Evolutionary conservation across 2,329 filamentous ascomycete species (phyloP), one percentile per base, ranked within the genome.

Genomic region (Chrysoporthe deuterocubensis): DNA sequence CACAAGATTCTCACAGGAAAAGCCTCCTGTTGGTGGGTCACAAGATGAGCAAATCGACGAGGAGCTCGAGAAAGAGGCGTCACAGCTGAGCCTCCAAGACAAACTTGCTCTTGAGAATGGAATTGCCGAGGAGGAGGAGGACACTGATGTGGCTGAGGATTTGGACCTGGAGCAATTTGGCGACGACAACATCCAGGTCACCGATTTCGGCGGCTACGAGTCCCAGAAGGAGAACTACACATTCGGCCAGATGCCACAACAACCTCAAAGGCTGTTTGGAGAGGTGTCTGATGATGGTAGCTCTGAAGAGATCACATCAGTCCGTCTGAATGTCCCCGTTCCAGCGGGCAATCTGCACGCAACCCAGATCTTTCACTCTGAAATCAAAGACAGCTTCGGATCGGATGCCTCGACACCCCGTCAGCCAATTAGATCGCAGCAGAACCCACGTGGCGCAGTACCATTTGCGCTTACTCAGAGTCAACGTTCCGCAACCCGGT

Each of bases 191-290:
- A 73, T 74, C 42, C 78, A 81, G 11, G 76, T 78, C 18, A 80
- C 82, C 54, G 73, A 80, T 11, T 75, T 82, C 2, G 79, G 80
- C 66, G 80, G 79, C 62, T 84, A 92, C 71, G 90, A 93, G 69
- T 93, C 91, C 4, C 92, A 94, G 76, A 93, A 93, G 74, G 92
- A 94, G 76, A 94, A 92, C 8, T 86, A 87, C 62, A 90, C 91
- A 77, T 88, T 91, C 59, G 89, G 89, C 79, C 88, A 76, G 54
- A 43, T 52, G 46, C 75, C 71, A 26, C 72, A 73, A 14, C 78
- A 77, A 5, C 77, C 75, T 3, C 81, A 77, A 3, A 80, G 81
- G 11, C 76, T 88, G 1, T 88, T 87, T 73, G 86, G 86, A 2
- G 86, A 88, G 69, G 83, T 89, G 6, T 88, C 85, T 4, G 85